Evolutionary conservation across 2,329 filamentous ascomycete genomes (phyloP).

Genomic region (Pseudogymnoascus sp.): DNA sequence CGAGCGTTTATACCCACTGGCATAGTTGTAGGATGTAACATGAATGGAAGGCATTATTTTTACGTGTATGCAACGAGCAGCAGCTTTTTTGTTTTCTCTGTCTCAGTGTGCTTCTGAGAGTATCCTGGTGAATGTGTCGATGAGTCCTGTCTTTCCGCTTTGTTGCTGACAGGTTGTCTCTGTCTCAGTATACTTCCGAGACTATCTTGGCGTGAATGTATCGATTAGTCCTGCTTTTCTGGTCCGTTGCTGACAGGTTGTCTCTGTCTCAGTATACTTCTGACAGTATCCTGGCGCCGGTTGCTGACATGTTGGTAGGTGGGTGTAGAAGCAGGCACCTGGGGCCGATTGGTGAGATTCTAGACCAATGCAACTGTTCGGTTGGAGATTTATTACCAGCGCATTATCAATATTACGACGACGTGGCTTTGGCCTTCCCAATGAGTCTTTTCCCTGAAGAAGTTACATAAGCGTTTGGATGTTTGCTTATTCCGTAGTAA

Average conservation of each 20-base stretch:
- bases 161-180: neutral
- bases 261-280: neutral
- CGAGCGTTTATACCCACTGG: conserved; percentile 5
- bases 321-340: neutral
- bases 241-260: neutral
- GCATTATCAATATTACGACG: neutral
- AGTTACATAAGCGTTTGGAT: neutral
- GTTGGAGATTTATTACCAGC: neutral
- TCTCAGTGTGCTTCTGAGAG: neutral
- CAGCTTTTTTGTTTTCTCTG: neutral
- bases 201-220: neutral
- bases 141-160: neutral
- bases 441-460: neutral
- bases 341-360: neutral
- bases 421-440: neutral
- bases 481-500: neutral
- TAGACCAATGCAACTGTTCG: neutral
- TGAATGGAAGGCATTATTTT: neutral
- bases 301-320: neutral
- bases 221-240: neutral
- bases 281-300: neutral
- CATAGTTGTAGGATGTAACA: conserved; percentile 1
- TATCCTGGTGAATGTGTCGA: neutral
- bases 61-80: neutral
- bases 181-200: neutral